These are phyloP conservation scores for Tulasnella sp. DNA, from an alignment of 768 basidiomycete species.

Conservation along the genomic window DNA sequence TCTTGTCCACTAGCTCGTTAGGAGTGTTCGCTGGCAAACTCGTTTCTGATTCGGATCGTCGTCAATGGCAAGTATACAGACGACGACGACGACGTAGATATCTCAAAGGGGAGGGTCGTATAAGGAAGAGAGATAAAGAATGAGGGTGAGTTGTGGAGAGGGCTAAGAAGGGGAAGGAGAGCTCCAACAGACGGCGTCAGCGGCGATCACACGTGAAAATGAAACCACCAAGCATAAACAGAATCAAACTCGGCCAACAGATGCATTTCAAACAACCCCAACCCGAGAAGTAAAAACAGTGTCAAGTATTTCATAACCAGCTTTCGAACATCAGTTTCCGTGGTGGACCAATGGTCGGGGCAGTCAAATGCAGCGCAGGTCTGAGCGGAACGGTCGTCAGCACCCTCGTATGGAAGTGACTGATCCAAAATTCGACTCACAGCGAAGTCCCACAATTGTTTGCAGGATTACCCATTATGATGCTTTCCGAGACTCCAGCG, in stretches of 20 bases:
- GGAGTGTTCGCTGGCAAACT: not conserved
- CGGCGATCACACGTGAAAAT: not conserved
- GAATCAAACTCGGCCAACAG: not conserved
- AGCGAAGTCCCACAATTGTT: slow-evolving; percentile 91
- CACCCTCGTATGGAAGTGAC: not conserved
- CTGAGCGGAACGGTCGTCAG: slow-evolving; percentile 17
- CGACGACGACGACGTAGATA: not conserved
- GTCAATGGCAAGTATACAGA: not conserved
- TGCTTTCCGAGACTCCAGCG: slow-evolving; percentile 96
- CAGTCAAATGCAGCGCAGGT: slow-evolving; percentile 31
- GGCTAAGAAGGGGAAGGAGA: not conserved
- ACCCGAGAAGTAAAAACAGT: not conserved
- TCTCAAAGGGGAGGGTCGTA: not conserved
- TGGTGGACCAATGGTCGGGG: slow-evolving; percentile 30
- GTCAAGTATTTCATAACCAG: slow-evolving; percentile 20
- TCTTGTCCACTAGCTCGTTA: not conserved
- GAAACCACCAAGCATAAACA: not conserved
- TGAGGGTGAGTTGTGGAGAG: not conserved
- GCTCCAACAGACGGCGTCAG: not conserved
- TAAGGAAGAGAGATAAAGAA: not conserved
- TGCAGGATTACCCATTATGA: slow-evolving; percentile 97
- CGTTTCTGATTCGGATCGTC: not conserved
- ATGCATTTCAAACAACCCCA: not conserved
- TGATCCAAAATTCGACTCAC: slow-evolving; percentile 34
- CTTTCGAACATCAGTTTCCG: slow-evolving; percentile 31